These are phyloP conservation scores for Aspergillus arachidicola DNA, from an alignment of 2,329 filamentous ascomycete genomes.

Conservation along the genomic window DNA sequence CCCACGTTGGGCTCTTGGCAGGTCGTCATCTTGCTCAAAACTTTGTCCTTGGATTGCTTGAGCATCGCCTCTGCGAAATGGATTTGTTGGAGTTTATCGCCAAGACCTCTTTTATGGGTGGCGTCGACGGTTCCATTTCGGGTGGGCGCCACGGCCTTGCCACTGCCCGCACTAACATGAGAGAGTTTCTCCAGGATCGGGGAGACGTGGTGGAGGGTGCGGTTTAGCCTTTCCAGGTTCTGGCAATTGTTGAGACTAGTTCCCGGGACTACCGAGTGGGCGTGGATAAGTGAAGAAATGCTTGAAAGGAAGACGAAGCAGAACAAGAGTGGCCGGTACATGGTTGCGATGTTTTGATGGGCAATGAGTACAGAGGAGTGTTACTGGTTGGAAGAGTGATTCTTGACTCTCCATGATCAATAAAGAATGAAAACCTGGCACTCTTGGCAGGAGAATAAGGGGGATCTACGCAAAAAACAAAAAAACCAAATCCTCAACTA, in stretches of 20 bases:
- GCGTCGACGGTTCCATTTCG: not conserved
- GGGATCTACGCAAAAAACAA: not conserved
- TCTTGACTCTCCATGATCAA: not conserved
- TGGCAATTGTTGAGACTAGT: slow-evolving; percentile 8
- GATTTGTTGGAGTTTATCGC: slow-evolving; percentile 1
- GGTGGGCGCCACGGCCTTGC: not conserved
- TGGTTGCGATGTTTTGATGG: not conserved
- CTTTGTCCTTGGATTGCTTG: not conserved
- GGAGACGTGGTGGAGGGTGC: slow-evolving; percentile 8
- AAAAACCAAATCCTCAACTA: not conserved
- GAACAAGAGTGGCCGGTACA: not conserved
- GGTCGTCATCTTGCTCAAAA: not conserved
- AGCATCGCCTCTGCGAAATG: not conserved
- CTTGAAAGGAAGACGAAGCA: not conserved
- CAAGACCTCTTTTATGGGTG: not conserved
- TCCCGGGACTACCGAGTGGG: slow-evolving; percentile 2
- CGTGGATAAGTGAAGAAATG: not conserved
- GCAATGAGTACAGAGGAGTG: not conserved
- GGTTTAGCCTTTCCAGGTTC: slow-evolving; percentile 9
- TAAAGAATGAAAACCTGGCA: not conserved
- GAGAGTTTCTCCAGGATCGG: slow-evolving; percentile 10
- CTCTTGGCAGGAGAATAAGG: not conserved
- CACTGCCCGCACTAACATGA: not conserved
- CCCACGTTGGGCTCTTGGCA: slow-evolving; percentile 2
- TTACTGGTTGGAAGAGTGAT: not conserved